These are phyloP conservation scores for Pseudocercospora macadamiae DNA, from an alignment of 2,329 filamentous ascomycete genomes.

Conservation along the genomic window DNA sequence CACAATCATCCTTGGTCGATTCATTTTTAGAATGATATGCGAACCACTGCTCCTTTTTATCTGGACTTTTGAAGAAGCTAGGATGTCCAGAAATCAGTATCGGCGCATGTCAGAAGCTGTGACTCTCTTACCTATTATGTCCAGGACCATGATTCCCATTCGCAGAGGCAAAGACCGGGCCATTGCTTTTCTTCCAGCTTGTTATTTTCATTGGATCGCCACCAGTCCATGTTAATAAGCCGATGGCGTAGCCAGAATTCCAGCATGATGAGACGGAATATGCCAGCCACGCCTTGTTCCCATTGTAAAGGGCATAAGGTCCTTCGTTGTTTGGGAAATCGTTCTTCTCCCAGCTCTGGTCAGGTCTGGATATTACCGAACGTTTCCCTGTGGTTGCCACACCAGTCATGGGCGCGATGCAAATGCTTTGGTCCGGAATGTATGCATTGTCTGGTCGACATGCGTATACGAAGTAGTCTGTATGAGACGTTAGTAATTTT, in stretches of 20 bases:
- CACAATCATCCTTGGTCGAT: slow-evolving; percentile 6
- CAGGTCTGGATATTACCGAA: slow-evolving; percentile 3
- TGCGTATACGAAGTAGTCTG: slow-evolving; percentile 12
- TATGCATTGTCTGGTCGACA: not conserved
- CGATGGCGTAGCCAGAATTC: slow-evolving; percentile 4
- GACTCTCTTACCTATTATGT: slow-evolving; percentile 1
- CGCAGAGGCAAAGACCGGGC: slow-evolving; percentile 11
- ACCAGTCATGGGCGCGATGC: slow-evolving; percentile 9
- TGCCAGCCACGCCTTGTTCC: slow-evolving; percentile 1
- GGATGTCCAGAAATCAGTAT: not conserved
- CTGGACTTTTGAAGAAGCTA: slow-evolving; percentile 11
- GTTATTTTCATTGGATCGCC: slow-evolving; percentile 8
- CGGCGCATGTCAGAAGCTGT: not conserved
- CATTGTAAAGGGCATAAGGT: slow-evolving; percentile 7
- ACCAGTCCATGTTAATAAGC: slow-evolving; percentile 4
- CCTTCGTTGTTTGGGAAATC: slow-evolving; percentile 11
- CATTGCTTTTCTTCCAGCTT: slow-evolving; percentile 9
- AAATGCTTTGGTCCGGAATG: slow-evolving; percentile 5
- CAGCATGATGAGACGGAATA: slow-evolving; percentile 9
- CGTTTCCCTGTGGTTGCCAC: slow-evolving; percentile 5
- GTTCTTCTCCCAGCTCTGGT: slow-evolving; percentile 3
- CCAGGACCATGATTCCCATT: slow-evolving; percentile 16
- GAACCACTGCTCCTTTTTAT: slow-evolving; percentile 14
- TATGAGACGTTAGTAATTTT: not conserved
- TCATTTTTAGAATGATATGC: slow-evolving; percentile 11